Base-by-base conservation (phyloP, 106 monocot genomes). In the Triglochin maritima region DNA sequence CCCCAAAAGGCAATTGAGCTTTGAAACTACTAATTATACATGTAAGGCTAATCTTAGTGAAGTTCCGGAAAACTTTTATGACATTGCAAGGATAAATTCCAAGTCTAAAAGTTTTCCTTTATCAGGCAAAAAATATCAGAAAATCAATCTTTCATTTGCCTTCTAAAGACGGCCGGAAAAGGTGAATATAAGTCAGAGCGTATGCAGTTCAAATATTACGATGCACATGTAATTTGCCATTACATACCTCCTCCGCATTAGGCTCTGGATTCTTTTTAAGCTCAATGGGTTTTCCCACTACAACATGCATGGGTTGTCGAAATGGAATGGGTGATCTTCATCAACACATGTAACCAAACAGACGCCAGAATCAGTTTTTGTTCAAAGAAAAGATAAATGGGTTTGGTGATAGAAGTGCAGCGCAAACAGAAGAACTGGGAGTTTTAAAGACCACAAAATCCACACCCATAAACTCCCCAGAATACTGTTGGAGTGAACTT, bases 221-320 rank as follows among this genome's bases (percentile, higher is more conserved):
- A 29, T 29, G 55, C 8, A 8, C 55, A 55, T 10, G 10, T 12
- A 12, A 6, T 55, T 9, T 6, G 55, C 11, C 61, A 44, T 55
- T 41, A 7, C 46, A 63, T 72, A 96, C 95, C 95, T 96, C 90
- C 7, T 90, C 90, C 10, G 44, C 14, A 6, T 90, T 83, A 62
- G 95, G 90, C 47, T 80, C 50, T 15, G 83, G 74, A 68, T 83
- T 90, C 73, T 77, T 90, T 64, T 79, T 65, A 48, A 90, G 45
- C 68, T 80, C 67, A 66, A 96, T 96, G 56, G 95, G 95, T 59
- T 50, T 87, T 41, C 90, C 95, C 5, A 96, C 88, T 4, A 96
- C 90, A 53, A 96, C 87, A 67, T 90, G 85, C 78, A 96, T 82
- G 56, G 95, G 90, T 56, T 77, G 81, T 50, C 66, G 77, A 71